Percentiles rank a stretch among this genome's conserved stretches.
Conservation (phyloP, 139 green algal genomes). For the Ettlia oleoabundans region DNA sequence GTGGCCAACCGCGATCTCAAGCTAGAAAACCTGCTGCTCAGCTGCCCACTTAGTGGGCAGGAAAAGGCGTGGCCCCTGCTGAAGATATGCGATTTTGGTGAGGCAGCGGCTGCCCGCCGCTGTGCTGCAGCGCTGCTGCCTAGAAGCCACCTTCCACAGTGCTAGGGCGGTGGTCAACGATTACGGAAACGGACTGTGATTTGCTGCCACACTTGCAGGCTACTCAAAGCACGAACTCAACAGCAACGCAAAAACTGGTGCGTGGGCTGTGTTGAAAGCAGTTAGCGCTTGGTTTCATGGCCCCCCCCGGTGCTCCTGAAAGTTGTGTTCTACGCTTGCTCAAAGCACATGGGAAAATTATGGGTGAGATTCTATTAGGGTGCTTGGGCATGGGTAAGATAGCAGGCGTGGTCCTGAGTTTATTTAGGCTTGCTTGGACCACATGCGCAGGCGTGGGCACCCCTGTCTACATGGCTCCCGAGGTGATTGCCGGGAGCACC, state of each 20-base stretch:
- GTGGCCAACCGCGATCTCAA: constrained; percentile 66
- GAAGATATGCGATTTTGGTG: constrained; percentile 73
- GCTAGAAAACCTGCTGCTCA: constrained; percentile 68
- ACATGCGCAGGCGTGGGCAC: constrained; percentile 64
- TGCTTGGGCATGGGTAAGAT: no score
- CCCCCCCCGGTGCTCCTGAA: no score
- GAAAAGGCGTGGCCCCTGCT: constrained; percentile 39
- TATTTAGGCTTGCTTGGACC: no score
- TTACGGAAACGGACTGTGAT: no score
- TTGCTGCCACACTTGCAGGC: constrained; percentile 21
- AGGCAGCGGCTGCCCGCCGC: background rate
- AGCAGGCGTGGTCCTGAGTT: no score
- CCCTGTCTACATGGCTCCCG: constrained; percentile 83
- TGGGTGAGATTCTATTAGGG: no score
- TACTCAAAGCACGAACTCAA: constrained; percentile 71
- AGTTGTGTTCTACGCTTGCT: no score
- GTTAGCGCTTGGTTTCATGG: no score
- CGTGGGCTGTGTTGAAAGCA: background rate
- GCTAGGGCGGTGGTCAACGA: no score
- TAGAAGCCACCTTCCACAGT: background rate
- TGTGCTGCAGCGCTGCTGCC: background rate
- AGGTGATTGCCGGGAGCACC: constrained; percentile 59
- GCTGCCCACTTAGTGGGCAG: background rate
- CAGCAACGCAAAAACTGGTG: constrained; percentile 48
- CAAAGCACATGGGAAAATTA: no score